A percentile compares a stretch with the other conserved stretches of the same genome.
phyloP scores from a whole-genome alignment of 768 basidiomycete species.

The Boletus pseudo-olivaceus region DNA sequence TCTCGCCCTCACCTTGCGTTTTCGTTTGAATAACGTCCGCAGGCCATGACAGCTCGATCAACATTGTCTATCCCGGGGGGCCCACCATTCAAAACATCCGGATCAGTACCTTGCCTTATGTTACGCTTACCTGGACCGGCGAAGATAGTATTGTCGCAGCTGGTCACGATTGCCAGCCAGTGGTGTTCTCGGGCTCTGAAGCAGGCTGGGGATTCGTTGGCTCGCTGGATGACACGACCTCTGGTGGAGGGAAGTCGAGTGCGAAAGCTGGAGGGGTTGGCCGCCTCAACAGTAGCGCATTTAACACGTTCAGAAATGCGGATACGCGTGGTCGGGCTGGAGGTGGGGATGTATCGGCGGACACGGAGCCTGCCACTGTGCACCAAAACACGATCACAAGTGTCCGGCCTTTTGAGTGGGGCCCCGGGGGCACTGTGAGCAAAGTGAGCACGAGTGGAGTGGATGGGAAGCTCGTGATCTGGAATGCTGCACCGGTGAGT shows the following conservation, averaged over 20 bases:
- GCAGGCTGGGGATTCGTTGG: constrained; percentile 77
- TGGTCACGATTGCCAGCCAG: constrained; percentile 96
- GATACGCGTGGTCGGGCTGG: constrained; percentile 62
- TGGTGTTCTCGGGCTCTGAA: constrained; percentile 74
- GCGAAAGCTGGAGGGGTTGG: constrained; percentile 50
- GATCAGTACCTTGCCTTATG: constrained; percentile 73
- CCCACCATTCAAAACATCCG: constrained; percentile 72
- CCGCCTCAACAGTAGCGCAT: constrained; percentile 88
- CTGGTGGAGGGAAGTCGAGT: constrained; percentile 36
- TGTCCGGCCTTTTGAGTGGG: constrained; percentile 68
- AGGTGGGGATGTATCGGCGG: constrained; percentile 35
- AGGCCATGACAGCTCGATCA: constrained; percentile 97
- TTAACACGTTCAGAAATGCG: constrained; percentile 90
- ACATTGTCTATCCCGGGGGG: constrained; percentile 84
- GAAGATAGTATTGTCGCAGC: constrained; percentile 85
- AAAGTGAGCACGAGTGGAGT: constrained; percentile 90
- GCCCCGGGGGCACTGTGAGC: constrained; percentile 51
- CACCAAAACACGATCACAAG: constrained; percentile 99
- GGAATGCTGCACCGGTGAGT: constrained; percentile 68
- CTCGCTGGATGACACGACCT: constrained; percentile 79
- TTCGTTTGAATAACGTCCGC: constrained; percentile 6
- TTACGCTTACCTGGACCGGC: constrained; percentile 82
- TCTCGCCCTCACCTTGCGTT: not conserved
- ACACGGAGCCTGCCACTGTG: constrained; percentile 82
- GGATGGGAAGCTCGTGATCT: constrained; percentile 90